Base-by-base conservation (phyloP, 2,329 filamentous ascomycete genomes). In the Tolypocladium sp. region DNA sequence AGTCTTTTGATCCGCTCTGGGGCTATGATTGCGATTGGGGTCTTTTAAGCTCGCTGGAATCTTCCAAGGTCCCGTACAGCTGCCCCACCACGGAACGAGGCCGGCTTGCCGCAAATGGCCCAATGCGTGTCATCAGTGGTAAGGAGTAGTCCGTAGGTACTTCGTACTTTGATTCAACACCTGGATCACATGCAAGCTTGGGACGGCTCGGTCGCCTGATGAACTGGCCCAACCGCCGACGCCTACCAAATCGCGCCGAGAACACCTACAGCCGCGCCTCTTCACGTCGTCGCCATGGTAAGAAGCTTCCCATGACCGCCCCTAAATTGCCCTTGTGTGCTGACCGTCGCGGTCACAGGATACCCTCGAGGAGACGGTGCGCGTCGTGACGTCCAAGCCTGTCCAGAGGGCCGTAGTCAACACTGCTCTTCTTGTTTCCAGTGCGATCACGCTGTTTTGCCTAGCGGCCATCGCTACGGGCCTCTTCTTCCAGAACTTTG, bases 401-500 rank as follows among this genome's bases (percentile, higher is more conserved):
- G 77, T 79, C n/a, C 78, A 79, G 66, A 75, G 79, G 61, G 75
- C 75, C 1, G 73, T 80, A 59, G 69, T 85, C 51, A 79, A 79
- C 61, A 73, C 76, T 2, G 67, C 74, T 20, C 71, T 85, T 25
- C 72, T 83, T 25, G 65, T 74, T 6, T 70, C 71, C 13, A 71
- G 74, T 4, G 78, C 78, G 2, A 62, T 73, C 2, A 68, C 76
- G 9, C 72, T 85, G 58, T 72, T 83, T 30, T 72, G 73, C 20
- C 65, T 82, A 12, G 80, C 82, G 5, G 73, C 75, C 0, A 61
- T 82, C 30, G 77, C 75, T 17, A 83, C 83, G 37, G 69, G 78
- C 2, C 64, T 82, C 2, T 83, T 85, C 64, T 85, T 84, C 67
- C 77, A 79, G 64, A 79, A 77, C 63, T 84, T 82, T 63, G 73